These are phyloP conservation scores for Fusarium ambrosium DNA, from an alignment of 2,329 filamentous ascomycete genomes.

Conservation along the genomic window DNA sequence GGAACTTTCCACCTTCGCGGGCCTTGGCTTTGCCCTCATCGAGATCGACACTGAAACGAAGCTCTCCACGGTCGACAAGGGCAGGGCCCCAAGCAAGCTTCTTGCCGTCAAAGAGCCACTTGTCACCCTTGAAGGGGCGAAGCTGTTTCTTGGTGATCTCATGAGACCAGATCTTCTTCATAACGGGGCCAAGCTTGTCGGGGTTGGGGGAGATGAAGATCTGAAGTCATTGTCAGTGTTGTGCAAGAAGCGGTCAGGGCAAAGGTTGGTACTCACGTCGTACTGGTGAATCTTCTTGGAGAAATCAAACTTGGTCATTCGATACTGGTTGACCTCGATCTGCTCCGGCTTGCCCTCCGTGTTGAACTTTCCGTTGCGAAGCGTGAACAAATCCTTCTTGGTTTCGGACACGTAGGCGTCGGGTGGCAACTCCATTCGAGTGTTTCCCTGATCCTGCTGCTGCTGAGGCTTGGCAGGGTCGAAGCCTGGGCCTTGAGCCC, in stretches of 20 bases:
- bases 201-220: conserved; percentile 73
- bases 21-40: conserved; percentile 70
- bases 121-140: conserved; percentile 56
- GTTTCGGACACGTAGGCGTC: conserved; percentile 64
- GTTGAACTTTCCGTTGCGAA: conserved; percentile 63
- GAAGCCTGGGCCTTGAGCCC: conserved; percentile 53
- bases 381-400: conserved; percentile 52
- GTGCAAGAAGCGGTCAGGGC: not conserved
- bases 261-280: conserved; percentile 73
- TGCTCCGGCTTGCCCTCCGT: conserved; percentile 67
- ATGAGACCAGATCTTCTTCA: conserved; percentile 83
- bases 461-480: conserved; percentile 59
- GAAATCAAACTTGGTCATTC: conserved; percentile 71
- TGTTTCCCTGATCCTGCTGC: conserved; percentile 53
- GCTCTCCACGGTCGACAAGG: conserved; percentile 60
- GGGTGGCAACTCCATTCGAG: conserved; percentile 69
- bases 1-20: conserved; percentile 64
- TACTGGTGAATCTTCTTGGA: conserved; percentile 81
- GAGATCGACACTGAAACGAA: conserved; percentile 76
- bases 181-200: conserved; percentile 72
- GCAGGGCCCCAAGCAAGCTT: conserved; percentile 82
- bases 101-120: conserved; percentile 84
- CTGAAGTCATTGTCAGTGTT: conserved; percentile 56
- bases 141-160: conserved; percentile 69
- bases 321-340: conserved; percentile 80